A percentile compares a stretch with the other conserved stretches of the same genome.
Evolutionary conservation across 148 eudicot genomes (phyloP).

Genomic region (Bassia scoparia): DNA sequence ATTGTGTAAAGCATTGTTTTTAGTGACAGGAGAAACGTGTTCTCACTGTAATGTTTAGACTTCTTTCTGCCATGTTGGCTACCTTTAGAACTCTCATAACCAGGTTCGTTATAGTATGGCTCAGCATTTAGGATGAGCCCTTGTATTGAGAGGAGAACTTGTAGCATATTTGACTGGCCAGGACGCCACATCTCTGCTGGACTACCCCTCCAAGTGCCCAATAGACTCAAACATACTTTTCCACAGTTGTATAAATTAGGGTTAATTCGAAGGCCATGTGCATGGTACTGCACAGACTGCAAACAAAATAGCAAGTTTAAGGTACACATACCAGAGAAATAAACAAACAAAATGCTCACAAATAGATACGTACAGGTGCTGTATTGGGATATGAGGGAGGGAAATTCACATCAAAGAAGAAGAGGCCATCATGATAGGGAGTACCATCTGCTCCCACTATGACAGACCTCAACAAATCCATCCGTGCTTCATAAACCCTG

Average conservation of each 20-base stretch:
- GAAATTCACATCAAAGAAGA: constrained; percentile 72
- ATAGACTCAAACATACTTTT: constrained; percentile 83
- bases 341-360: constrained; percentile 4
- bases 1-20: constrained; percentile 67
- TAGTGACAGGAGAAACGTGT: constrained; percentile 44
- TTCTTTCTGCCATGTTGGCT: constrained; percentile 31
- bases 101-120: constrained; percentile 83
- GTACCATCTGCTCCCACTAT: constrained; percentile 89
- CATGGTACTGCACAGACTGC: constrained; percentile 71
- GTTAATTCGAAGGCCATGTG: constrained; percentile 75
- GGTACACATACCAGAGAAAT: constrained; percentile 2
- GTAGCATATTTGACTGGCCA: constrained; percentile 62
- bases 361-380: constrained; percentile 63
- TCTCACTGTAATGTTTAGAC: constrained; percentile 56
- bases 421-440: constrained; percentile 92
- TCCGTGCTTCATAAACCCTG: constrained; percentile 73
- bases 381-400: constrained; percentile 49
- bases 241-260: constrained; percentile 68
- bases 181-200: constrained; percentile 66
- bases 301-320: constrained; percentile 18
- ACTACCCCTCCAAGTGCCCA: constrained; percentile 71
- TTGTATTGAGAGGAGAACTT: constrained; percentile 79
- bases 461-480: constrained; percentile 82
- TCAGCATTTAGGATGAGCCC: constrained; percentile 69
- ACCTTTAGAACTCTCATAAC: constrained; percentile 38